Percentiles rank a stretch among this genome's conserved stretches.
phyloP scores from a whole-genome alignment of 2,329 filamentous ascomycete species.

The Botrytis sinoallii region DNA sequence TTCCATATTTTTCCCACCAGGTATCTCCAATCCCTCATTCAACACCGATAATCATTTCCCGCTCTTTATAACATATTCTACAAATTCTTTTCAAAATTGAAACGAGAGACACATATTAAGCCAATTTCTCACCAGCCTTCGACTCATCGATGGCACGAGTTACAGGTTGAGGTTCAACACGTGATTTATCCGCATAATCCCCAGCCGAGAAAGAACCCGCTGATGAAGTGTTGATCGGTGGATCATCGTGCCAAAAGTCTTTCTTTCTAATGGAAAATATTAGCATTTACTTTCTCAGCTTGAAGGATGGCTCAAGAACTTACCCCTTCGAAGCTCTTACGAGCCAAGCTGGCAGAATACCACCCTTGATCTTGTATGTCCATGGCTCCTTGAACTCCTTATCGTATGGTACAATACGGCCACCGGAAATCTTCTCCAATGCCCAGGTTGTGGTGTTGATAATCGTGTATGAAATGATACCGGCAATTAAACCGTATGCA shows the following conservation, averaged over 20 bases:
- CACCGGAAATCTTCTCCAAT: slow-evolving; percentile 62
- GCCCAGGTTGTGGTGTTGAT: slow-evolving; percentile 73
- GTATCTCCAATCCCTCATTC: background rate
- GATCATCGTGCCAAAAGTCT: slow-evolving; percentile 30
- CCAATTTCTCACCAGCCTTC: background rate
- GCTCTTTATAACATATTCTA: background rate
- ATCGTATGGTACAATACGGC: slow-evolving; percentile 70
- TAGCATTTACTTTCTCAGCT: background rate
- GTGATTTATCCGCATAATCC: slow-evolving; percentile 7
- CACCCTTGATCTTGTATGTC: slow-evolving; percentile 74
- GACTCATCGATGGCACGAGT: background rate
- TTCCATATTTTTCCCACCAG: background rate
- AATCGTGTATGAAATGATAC: slow-evolving; percentile 71
- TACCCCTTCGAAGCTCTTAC: slow-evolving; percentile 43
- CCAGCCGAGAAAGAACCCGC: background rate
- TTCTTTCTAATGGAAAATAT: slow-evolving; percentile 44
- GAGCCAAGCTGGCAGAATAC: slow-evolving; percentile 72
- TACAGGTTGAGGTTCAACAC: background rate
- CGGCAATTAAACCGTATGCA: slow-evolving; percentile 78
- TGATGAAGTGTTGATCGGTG: slow-evolving; percentile 12
- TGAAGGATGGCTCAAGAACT: background rate
- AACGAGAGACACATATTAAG: background rate
- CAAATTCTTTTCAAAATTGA: background rate
- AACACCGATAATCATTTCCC: background rate
- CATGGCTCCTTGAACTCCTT: slow-evolving; percentile 75